phyloP scores from a whole-genome alignment of 495 filamentous ascomycete species.

The Pyrenula aspistea region DNA sequence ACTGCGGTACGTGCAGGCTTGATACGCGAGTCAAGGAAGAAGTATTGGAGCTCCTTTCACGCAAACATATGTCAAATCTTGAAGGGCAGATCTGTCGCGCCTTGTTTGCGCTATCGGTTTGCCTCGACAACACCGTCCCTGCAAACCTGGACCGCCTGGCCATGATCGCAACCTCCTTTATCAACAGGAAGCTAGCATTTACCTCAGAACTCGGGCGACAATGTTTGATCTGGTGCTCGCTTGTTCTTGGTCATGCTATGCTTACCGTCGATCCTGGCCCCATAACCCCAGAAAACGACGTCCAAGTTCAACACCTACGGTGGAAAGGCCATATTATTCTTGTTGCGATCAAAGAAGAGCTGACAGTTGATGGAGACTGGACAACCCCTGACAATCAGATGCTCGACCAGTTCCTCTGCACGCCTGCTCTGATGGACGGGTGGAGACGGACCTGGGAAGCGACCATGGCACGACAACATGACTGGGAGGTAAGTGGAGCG shows the following conservation, averaged over 20 bases:
- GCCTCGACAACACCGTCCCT: neutral
- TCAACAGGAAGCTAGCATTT: neutral
- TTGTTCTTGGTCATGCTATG: neutral
- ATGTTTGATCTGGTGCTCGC: neutral
- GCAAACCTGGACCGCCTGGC: neutral
- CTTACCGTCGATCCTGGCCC: neutral
- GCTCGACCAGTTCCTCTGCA: neutral
- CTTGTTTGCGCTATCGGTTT: neutral
- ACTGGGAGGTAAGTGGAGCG: neutral
- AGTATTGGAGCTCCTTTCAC: neutral
- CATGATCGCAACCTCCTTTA: neutral
- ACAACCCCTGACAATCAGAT: neutral
- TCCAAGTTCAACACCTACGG: neutral
- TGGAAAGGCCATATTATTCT: neutral
- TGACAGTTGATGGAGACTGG: neutral
- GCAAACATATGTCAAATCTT: neutral
- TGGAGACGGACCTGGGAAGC: neutral
- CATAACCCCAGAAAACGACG: neutral
- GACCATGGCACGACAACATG: neutral
- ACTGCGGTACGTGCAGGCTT: neutral
- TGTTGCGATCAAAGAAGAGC: neutral
- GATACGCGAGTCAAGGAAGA: neutral
- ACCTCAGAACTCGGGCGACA: neutral
- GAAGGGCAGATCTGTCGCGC: neutral
- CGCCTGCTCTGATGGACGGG: neutral